A percentile compares a stretch with the other conserved stretches of the same genome.
phyloP scores from a whole-genome alignment of 2,329 filamentous ascomycete genomes.

The Exophiala mesophila region DNA sequence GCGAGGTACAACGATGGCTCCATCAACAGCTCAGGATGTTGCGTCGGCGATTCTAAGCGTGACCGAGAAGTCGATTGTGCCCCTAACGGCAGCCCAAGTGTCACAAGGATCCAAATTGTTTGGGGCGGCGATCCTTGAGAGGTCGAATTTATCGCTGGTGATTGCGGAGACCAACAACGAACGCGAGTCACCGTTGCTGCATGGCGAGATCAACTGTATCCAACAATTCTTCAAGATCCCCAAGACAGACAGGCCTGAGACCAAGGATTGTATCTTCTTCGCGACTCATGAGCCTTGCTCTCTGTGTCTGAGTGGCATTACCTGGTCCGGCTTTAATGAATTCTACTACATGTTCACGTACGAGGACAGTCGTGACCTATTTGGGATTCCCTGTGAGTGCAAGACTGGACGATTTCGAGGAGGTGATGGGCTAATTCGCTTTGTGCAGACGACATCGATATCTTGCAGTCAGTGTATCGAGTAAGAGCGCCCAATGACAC shows the following conservation, averaged over 20 bases:
- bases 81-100: constrained; percentile 48
- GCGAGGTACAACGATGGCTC: too few species aligned
- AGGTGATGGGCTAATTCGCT: not conserved
- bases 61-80: constrained; percentile 45
- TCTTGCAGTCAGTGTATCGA: constrained; percentile 52
- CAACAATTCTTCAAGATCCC: constrained; percentile 50
- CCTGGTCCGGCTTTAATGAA: constrained; percentile 54
- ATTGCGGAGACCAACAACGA: constrained; percentile 56
- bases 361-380: constrained; percentile 54
- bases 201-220: constrained; percentile 59
- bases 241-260: constrained; percentile 36
- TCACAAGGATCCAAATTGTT: constrained; percentile 53
- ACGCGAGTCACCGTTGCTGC: constrained; percentile 50
- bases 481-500: constrained; percentile 36
- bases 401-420: not conserved
- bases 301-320: constrained; percentile 54
- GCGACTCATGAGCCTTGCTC: constrained; percentile 58
- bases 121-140: constrained; percentile 51
- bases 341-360: constrained; percentile 58
- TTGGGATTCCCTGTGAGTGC: constrained; percentile 47
- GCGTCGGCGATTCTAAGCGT: constrained; percentile 15
- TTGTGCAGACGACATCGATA: constrained; percentile 46
- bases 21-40: constrained; percentile 9
- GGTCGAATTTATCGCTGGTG: constrained; percentile 38
- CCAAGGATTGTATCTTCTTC: constrained; percentile 52